phyloP scores from a whole-genome alignment of 106 monocot genomes.

The Chionographis japonica region DNA sequence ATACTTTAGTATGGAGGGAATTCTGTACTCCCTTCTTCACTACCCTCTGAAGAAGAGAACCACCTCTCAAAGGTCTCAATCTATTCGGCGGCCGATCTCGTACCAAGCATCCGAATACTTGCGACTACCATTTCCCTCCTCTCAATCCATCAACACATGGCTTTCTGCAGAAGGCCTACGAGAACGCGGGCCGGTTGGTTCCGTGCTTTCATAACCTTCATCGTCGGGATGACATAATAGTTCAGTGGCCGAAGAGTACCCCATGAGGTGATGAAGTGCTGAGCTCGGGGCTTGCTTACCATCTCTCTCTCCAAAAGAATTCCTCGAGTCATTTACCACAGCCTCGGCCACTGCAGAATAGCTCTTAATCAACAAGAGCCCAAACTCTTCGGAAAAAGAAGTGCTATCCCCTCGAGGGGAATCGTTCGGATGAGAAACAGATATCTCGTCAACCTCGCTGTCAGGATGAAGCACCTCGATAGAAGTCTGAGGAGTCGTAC shows the following conservation, averaged over 20 bases:
- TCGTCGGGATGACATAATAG: conserved; percentile 23
- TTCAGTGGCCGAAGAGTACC: conserved; percentile 58
- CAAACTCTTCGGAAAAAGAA: conserved; percentile 18
- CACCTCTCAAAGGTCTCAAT: too few species aligned
- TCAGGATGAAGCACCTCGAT: neutral
- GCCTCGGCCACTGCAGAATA: conserved; percentile 3
- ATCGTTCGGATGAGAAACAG: neutral
- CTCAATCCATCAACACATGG: neutral
- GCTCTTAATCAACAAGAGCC: conserved; percentile 7
- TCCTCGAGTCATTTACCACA: neutral
- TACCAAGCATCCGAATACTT: too few species aligned
- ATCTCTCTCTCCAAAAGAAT: neutral
- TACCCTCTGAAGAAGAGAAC: too few species aligned
- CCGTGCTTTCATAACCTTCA: conserved; percentile 20
- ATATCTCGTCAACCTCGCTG: neutral
- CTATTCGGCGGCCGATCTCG: too few species aligned
- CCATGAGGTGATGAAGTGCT: conserved; percentile 54
- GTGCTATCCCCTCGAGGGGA: conserved; percentile 8
- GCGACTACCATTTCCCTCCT: neutral
- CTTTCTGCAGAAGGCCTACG: conserved; percentile 1
- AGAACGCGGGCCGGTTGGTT: conserved; percentile 7
- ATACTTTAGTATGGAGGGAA: too few species aligned
- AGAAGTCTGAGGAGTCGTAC: conserved; percentile 1
- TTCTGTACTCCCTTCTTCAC: too few species aligned
- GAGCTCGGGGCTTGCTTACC: neutral